Conservation (phyloP, 1,284 basidiomycete genomes). For the Coniferiporia sulphurascens region DNA sequence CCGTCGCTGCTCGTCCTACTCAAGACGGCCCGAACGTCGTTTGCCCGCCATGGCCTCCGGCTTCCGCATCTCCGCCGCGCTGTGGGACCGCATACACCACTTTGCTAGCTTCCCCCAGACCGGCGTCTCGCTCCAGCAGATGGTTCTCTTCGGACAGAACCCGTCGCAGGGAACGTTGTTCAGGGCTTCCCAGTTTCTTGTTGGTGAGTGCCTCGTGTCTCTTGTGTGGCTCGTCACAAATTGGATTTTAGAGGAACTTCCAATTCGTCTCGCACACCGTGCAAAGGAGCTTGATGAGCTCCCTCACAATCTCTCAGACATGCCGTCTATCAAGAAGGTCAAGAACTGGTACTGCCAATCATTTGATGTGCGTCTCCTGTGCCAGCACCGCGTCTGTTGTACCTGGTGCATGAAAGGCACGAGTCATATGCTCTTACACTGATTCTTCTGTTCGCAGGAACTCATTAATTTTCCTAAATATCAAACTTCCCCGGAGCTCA, state of each 20-base stretch:
- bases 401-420: too few species aligned
- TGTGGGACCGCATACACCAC: constrained; percentile 93
- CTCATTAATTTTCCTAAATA: constrained; percentile 80
- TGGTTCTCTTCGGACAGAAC: constrained; percentile 86
- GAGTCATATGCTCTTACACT: background rate
- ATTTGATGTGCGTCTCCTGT: constrained; percentile 70
- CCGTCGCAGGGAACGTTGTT: constrained; percentile 85
- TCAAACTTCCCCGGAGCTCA: constrained; percentile 61
- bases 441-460: constrained; percentile 51
- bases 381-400: background rate
- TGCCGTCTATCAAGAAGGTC: constrained; percentile 93
- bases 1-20: too few species aligned
- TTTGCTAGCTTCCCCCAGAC: constrained; percentile 94
- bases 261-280: constrained; percentile 91
- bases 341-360: constrained; percentile 99
- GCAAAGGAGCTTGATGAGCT: constrained; percentile 96
- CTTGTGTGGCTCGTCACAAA: background rate
- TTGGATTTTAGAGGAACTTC: constrained; percentile 69
- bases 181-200: constrained; percentile 79
- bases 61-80: constrained; percentile 71
- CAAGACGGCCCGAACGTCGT: background rate
- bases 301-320: constrained; percentile 86
- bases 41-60: constrained; percentile 17
- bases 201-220: constrained; percentile 41
- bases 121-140: constrained; percentile 88